Base-by-base conservation (phyloP, 2,329 filamentous ascomycete genomes). In the Thermothelomyces thermophilus region DNA sequence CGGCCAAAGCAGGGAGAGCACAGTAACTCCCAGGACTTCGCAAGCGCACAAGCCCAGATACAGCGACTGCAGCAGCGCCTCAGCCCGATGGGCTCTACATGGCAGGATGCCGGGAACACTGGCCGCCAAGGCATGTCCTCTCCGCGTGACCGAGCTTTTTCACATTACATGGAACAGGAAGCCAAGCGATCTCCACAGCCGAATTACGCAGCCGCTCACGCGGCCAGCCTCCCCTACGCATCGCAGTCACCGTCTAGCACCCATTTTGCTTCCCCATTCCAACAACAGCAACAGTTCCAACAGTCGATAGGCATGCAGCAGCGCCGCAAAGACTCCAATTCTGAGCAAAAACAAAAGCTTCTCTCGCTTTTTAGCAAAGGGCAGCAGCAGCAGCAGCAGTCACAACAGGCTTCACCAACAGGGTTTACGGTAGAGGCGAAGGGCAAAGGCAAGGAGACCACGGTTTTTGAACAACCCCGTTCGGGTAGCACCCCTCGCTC, bases 361-460 rank as follows among this genome's bases (percentile, higher is more conserved):
- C 70, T 87, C 11, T 84, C 82, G 5, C 73, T 87, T 1, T 86
- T 87, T 60, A 75, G 77, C 22, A 79, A 78, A 59, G 60, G 40
- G 31, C 37, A 69, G 4, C 62, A 66, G 37, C 48, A 48, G 13
- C 39, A 43, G 17, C 46, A 46, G 16, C 43, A 28, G 28, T 20
- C 13, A n/a, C 37, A 78, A 59, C 60, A 47, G 22, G 24, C 60
- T 5, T 61, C 60, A 16, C 48, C 59, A 11, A 52, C 55, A 22
- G 58, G 45, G 3, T 46, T 46, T 28, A 30, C 43, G 10, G 19
- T 44, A 30, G 53, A 53, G 9, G 50, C 50, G 44, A 42, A 55
- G 51, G 36, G 69, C 60, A 65, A 49, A 56, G 48, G 45, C 26
- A 59, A 53, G 53, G 50, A 60, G 53, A 59, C 53, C 40, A 49